phyloP scores from a whole-genome alignment of 1,284 basidiomycete genomes.

The Ganoderma boninense region DNA sequence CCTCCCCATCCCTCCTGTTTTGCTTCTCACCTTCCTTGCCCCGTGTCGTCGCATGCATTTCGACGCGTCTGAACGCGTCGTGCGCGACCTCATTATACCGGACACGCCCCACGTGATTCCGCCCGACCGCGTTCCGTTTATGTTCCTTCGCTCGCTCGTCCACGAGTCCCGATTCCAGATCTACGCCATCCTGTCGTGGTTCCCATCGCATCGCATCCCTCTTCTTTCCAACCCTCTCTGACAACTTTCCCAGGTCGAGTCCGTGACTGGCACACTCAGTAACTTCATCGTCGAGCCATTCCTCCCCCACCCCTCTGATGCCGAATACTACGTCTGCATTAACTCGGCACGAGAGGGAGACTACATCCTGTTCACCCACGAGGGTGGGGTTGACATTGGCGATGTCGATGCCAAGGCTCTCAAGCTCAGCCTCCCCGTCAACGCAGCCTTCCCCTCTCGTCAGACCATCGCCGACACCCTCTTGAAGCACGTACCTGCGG shows the following conservation, averaged over 20 bases:
- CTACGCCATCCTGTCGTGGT: constrained; percentile 10
- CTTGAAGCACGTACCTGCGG: constrained; percentile 81
- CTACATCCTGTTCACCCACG: constrained; percentile 97
- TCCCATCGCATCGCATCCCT: not conserved
- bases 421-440: constrained; percentile 87
- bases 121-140: constrained; percentile 11
- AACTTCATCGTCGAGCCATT: constrained; percentile 99
- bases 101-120: constrained; percentile 26
- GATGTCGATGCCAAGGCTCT: constrained; percentile 99
- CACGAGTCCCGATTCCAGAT: constrained; percentile 6
- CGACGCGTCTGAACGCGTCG: constrained; percentile 30
- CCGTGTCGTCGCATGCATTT: constrained; percentile 11
- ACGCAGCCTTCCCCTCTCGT: constrained; percentile 82
- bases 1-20: not conserved
- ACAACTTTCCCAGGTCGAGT: constrained; percentile 75
- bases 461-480: constrained; percentile 78
- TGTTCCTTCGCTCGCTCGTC: constrained; percentile 8
- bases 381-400: constrained; percentile 98
- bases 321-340: constrained; percentile 99
- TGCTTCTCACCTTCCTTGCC: not conserved
- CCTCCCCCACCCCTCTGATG: constrained; percentile 92
- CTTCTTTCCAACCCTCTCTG: constrained; percentile 3
- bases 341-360: constrained; percentile 96
- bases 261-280: constrained; percentile 93
- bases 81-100: constrained; percentile 30